Evolutionary conservation across 352 stramenopile genomes (phyloP), one percentile per base, ranked within the genome.

Genomic region (Globisporangium solare): DNA sequence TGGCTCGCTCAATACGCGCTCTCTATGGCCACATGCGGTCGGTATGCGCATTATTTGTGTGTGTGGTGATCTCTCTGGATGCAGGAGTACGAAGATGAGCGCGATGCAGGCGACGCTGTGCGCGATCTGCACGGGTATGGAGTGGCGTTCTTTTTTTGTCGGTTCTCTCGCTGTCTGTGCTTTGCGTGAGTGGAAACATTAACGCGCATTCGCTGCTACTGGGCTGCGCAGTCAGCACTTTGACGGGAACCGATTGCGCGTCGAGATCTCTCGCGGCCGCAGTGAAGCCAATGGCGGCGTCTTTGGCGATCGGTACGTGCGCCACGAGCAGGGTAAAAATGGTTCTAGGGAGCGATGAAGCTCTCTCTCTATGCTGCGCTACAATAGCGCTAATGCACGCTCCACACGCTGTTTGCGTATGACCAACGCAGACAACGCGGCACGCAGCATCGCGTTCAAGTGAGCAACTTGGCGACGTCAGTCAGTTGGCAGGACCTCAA

Each of bases 401-500:
- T n/a, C n/a, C n/a, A 27, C 24, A 2, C 24, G 24, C 5, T 27
- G 11, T 37, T 49, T 7, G 43, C 51, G n/a, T n/a, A n/a, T n/a
- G 6, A 10, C 27, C 47, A 58, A 42, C 27, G 7, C 43, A 80
- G 74, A 6, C 67, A 70, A 35, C 63, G 63, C 8, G 66, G 76
- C 20, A 88, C 79, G 12, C 71, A 80, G 43, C 78, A 81, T 52
- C 78, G 83, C 20, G 66, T 90, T 21, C 61, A 56, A 0, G 54
- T 93, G 39, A 70, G 47, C 46, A 66, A 79, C 10, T 27, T 93
- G 39, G 67, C 76, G 7, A 54, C 58, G 6, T 57, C 59, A 0
- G 76, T 85, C 54, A 89, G 70, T 14, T 78, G 65, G 68, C 69
- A 79, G 55, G 83, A 90, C 40, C 64, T 91, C 24, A 88, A 89